Conservation (phyloP, 2,329 filamentous ascomycete species). For the Hirsutella minnesotensis region DNA sequence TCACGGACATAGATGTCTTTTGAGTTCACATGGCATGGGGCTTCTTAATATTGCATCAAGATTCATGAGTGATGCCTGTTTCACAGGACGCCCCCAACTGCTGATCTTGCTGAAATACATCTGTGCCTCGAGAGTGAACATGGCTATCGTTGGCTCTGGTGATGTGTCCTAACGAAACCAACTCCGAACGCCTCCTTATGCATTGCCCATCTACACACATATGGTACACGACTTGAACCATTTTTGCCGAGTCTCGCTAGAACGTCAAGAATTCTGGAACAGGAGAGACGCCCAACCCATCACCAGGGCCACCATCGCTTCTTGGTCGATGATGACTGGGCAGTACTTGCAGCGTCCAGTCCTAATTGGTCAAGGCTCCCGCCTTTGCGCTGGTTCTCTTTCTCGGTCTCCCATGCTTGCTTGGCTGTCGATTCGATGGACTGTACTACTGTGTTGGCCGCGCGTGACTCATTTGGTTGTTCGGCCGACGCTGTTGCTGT, state of each 20-base stretch:
- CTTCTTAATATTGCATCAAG: too few species aligned
- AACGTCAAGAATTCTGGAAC: background rate
- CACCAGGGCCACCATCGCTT: constrained; percentile 37
- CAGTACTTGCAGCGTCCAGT: constrained; percentile 17
- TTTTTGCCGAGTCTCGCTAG: constrained; percentile 4
- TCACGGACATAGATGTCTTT: too few species aligned
- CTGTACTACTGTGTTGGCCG: constrained; percentile 9
- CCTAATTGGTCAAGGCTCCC: constrained; percentile 40
- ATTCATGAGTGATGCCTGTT: too few species aligned
- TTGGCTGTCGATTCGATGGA: constrained; percentile 26
- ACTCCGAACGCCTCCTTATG: constrained; percentile 32
- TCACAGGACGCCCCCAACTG: too few species aligned
- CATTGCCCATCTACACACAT: constrained; percentile 29
- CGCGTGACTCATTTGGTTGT: constrained; percentile 3
- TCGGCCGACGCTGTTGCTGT: constrained; percentile 8
- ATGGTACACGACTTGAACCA: constrained; percentile 24
- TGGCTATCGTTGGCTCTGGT: background rate
- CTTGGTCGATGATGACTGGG: constrained; percentile 20
- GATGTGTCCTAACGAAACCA: constrained; percentile 6
- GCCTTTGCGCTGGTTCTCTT: constrained; percentile 36
- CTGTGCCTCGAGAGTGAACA: too few species aligned
- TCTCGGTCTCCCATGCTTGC: constrained; percentile 35
- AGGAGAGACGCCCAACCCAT: background rate
- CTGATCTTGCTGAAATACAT: too few species aligned
- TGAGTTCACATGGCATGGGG: too few species aligned